A percentile compares a stretch with the other conserved stretches of the same genome.
These are phyloP conservation scores for Symbiotaphrina buchneri DNA, from an alignment of 495 filamentous ascomycete species.

Conservation along the genomic window DNA sequence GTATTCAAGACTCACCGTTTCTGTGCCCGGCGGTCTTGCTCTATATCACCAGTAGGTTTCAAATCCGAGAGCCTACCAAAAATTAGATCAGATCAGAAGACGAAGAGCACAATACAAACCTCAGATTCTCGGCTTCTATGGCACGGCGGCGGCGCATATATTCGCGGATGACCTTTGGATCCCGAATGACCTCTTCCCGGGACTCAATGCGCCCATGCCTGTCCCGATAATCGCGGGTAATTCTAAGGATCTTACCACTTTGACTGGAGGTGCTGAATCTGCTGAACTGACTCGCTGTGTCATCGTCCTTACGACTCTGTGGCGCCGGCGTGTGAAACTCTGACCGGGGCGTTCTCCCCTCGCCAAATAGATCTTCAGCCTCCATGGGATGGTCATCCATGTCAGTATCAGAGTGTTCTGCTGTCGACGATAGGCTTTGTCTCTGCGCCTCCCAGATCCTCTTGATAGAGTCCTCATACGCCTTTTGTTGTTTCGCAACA, in stretches of 20 bases:
- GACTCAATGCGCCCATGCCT: constrained; percentile 36
- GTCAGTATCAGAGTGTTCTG: constrained; percentile 37
- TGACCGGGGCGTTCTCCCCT: constrained; percentile 34
- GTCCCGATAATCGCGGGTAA: constrained; percentile 40
- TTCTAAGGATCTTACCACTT: constrained; percentile 47
- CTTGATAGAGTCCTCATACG: constrained; percentile 72
- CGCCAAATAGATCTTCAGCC: constrained; percentile 12
- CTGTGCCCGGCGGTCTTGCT: constrained; percentile 38
- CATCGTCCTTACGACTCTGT: constrained; percentile 35
- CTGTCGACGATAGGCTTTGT: constrained; percentile 41
- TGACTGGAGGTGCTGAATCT: constrained; percentile 46
- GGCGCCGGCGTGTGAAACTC: constrained; percentile 34
- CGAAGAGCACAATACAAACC: constrained; percentile 21
- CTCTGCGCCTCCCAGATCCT: constrained; percentile 82
- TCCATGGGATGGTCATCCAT: constrained; percentile 45
- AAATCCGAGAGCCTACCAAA: constrained; percentile 26
- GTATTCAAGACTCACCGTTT: constrained; percentile 17
- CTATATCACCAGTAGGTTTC: constrained; percentile 53
- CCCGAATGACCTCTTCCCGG: constrained; percentile 38
- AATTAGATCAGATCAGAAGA: neutral
- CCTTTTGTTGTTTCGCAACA: constrained; percentile 70
- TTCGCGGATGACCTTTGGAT: constrained; percentile 49
- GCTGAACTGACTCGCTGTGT: constrained; percentile 73
- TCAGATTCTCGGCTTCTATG: constrained; percentile 15
- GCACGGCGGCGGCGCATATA: constrained; percentile 4